Evolutionary conservation across 805 yeast species (phyloP).

Genomic region (Diddensiella caesifluorescens): DNA sequence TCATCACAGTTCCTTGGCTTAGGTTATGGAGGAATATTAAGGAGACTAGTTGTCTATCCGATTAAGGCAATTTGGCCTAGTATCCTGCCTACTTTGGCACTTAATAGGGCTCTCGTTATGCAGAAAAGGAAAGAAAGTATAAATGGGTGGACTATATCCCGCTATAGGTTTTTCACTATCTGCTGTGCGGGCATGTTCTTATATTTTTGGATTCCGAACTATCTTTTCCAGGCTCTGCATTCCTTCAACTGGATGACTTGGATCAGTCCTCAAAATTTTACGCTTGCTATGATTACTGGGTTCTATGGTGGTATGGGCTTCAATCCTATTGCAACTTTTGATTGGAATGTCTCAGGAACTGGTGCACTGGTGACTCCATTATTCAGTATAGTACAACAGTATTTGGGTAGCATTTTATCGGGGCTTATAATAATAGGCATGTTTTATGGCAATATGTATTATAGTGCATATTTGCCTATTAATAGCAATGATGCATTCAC

Average conservation of each 20-base stretch:
- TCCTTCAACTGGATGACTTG: slow-evolving; percentile 57
- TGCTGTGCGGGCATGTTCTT: slow-evolving; percentile 38
- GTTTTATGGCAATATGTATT: slow-evolving; percentile 44
- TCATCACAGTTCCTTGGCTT: slow-evolving; percentile 52
- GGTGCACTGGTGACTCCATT: slow-evolving; percentile 11
- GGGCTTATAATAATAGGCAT: slow-evolving; percentile 21
- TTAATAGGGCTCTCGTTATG: slow-evolving; percentile 42
- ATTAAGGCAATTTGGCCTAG: slow-evolving; percentile 44
- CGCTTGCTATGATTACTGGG: slow-evolving; percentile 49
- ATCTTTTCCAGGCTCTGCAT: slow-evolving; percentile 51
- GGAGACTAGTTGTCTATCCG: slow-evolving; percentile 44
- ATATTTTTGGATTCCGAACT: slow-evolving; percentile 59
- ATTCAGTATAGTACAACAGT: slow-evolving; percentile 7
- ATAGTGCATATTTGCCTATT: slow-evolving; percentile 49
- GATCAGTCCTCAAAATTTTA: slow-evolving; percentile 49
- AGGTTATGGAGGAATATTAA: slow-evolving; percentile 53
- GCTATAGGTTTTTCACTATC: slow-evolving; percentile 40
- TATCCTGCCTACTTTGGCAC: slow-evolving; percentile 52
- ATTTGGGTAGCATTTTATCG: slow-evolving; percentile 11
- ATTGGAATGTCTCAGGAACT: slow-evolving; percentile 34
- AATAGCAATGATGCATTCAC: slow-evolving; percentile 39
- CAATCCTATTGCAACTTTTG: slow-evolving; percentile 44
- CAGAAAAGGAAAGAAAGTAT: slow-evolving; percentile 20
- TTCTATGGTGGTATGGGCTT: slow-evolving; percentile 43
- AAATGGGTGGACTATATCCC: slow-evolving; percentile 54